Conservation (phyloP, 495 filamentous ascomycete genomes). For the Baudoinia panamericana region DNA sequence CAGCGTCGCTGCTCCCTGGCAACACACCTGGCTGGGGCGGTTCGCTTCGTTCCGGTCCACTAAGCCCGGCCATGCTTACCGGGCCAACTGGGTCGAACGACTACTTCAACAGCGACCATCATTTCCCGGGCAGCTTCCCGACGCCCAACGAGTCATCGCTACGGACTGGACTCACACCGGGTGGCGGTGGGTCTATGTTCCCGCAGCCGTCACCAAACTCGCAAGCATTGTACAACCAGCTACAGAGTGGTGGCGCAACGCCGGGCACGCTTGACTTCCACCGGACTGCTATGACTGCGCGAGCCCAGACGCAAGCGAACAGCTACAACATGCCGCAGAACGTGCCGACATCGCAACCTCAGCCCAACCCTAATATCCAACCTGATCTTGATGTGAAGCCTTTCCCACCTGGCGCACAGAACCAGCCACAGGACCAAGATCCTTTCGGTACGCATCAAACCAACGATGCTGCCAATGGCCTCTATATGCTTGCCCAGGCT, state of each 20-base stretch:
- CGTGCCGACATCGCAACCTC: constrained; percentile 39
- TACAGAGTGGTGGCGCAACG: constrained; percentile 71
- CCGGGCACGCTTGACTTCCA: constrained; percentile 90
- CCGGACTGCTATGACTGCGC: constrained; percentile 68
- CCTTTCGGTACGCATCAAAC: constrained; percentile 74
- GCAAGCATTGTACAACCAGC: constrained; percentile 61
- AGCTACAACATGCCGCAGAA: constrained; percentile 32
- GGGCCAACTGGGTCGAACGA: constrained; percentile 61
- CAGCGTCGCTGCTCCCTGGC: constrained; percentile 63
- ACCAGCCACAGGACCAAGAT: constrained; percentile 30
- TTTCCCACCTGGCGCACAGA: constrained; percentile 27
- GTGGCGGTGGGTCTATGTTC: constrained; percentile 96
- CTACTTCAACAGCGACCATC: constrained; percentile 54
- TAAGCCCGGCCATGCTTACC: constrained; percentile 95
- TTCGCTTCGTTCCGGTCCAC: constrained; percentile 76
- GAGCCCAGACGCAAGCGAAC: constrained; percentile 41
- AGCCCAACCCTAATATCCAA: constrained; percentile 21
- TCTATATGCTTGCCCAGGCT: constrained; percentile 76
- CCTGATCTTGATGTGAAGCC: constrained; percentile 39
- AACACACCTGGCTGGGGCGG: constrained; percentile 59
- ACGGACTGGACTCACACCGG: constrained; percentile 82
- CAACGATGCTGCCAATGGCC: constrained; percentile 87
- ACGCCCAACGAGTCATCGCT: constrained; percentile 96
- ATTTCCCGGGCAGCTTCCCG: constrained; percentile 72
- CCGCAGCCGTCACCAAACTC: constrained; percentile 80